Evolutionary conservation across 208 protist species (phyloP), one percentile per base, ranked within the genome.

Genomic region (Crithidia bombi): DNA sequence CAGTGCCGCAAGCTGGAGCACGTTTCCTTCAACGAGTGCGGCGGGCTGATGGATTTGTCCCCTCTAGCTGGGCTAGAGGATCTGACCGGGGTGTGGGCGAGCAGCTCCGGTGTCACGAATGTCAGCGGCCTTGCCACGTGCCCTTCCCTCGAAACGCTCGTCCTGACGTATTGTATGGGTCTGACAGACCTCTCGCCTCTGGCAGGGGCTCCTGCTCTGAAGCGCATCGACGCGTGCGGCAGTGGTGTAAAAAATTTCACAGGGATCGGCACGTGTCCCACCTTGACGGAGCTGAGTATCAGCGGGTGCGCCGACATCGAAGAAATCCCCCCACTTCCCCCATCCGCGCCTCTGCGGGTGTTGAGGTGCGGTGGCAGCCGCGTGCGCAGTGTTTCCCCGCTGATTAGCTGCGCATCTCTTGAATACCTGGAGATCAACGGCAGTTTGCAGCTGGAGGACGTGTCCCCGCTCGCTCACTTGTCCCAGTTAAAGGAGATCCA

Each of bases 11-110:
- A n/a, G 2, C 57, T 64, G 57, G 57, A 51, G 35, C 32, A 26
- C 9, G 41, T 51, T 17, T 49, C 38, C 25, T 64, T 64, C 19
- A 51, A 35, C 57, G 57, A 64, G 2, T 64, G 57, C 28, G 57
- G 41, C 15, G 25, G 14, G 6, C 57, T 64, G 11, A 51, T 41
- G 3, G 57, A 64, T 41, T 26, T 64, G 14, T 64, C 57, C 1
- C 41, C 57, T 5, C 57, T 64, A 30, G 57, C 57, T 0, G 57
- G 57, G 57, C 57, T 64, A 5, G 41, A 49, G 28, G 21, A 64
- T 4, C 41, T 64, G 41, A 64, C 41, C 14, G 28, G 28, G 12
- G 41, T 64, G 25, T 38, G 41, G 41, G 57, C 26, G 15, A 51
- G 28, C 41, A 43, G 28, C 41, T 64, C 26, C 5, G 57, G 57